Percentiles rank a stretch among this genome's conserved stretches.
These are phyloP conservation scores for Penicillium sp. DNA, from an alignment of 2,329 filamentous ascomycete genomes.

Conservation along the genomic window DNA sequence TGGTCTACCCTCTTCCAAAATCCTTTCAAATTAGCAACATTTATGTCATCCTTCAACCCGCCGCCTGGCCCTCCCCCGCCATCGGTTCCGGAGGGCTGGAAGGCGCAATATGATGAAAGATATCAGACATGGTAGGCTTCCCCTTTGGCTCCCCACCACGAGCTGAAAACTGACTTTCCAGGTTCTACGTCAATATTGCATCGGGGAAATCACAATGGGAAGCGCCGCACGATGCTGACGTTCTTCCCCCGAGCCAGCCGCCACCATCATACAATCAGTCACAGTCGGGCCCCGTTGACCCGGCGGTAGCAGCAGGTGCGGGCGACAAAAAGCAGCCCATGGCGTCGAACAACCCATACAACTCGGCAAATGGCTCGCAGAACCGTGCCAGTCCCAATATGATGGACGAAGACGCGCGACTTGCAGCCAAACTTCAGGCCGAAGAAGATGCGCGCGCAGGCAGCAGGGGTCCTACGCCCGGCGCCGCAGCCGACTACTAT, in stretches of 20 bases:
- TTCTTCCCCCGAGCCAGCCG: conserved; percentile 44
- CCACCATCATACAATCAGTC: conserved; percentile 60
- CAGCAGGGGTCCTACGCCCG: conserved; percentile 24
- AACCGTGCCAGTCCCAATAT: conserved; percentile 22
- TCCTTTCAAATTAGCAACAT: neutral
- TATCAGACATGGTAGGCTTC: conserved; percentile 73
- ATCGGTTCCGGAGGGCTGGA: conserved; percentile 74
- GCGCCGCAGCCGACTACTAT: conserved; percentile 52
- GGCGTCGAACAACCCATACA: conserved; percentile 73
- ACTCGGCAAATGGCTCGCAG: conserved; percentile 23
- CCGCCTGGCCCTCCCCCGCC: conserved; percentile 57
- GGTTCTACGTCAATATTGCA: conserved; percentile 87
- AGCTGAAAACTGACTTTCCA: conserved; percentile 32
- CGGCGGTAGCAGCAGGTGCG: conserved; percentile 33
- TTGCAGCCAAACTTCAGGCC: conserved; percentile 76
- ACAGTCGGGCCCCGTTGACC: conserved; percentile 43
- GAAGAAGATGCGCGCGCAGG: conserved; percentile 70
- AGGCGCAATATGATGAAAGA: conserved; percentile 79
- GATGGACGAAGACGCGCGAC: conserved; percentile 65
- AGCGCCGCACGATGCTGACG: conserved; percentile 60
- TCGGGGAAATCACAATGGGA: conserved; percentile 93
- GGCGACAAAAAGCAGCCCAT: conserved; percentile 48
- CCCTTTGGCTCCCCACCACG: neutral
- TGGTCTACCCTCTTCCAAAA: neutral
- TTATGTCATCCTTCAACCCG: conserved; percentile 40